These are phyloP conservation scores for Durusdinium trenchii DNA, from an alignment of 73 alveolate genomes.

Conservation along the genomic window DNA sequence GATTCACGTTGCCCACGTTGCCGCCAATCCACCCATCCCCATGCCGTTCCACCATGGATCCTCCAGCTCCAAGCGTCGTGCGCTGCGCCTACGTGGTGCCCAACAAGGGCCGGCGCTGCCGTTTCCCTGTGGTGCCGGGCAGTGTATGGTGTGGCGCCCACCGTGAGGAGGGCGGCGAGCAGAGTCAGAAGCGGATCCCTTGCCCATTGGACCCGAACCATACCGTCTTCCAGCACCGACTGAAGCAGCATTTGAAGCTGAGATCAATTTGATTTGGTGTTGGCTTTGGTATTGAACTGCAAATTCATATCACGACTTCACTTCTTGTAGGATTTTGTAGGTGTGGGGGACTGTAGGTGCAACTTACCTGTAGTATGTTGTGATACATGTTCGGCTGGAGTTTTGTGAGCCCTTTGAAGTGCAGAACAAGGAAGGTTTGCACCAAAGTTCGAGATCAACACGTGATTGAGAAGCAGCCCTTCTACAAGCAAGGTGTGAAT, in stretches of 20 bases:
- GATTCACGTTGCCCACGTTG: too few relatives aligned
- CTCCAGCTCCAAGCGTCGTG: neutral
- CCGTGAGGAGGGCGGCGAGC: constrained; percentile 42
- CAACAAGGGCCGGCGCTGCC: constrained; percentile 72
- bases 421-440: neutral
- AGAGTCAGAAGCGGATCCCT: constrained; percentile 47
- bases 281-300: too few relatives aligned
- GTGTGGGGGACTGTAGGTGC: too few relatives aligned
- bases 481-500: constrained; percentile 52
- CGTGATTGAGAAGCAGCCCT: constrained; percentile 65
- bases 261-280: too few relatives aligned
- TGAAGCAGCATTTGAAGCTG: constrained; percentile 19
- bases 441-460: constrained; percentile 51
- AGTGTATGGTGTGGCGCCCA: constrained; percentile 52
- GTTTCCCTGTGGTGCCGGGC: constrained; percentile 45
- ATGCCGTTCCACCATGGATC: neutral
- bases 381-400: too few relatives aligned
- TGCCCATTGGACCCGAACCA: constrained; percentile 91
- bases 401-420: too few relatives aligned
- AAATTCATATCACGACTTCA: too few relatives aligned
- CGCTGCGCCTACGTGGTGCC: constrained; percentile 61
- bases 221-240: constrained; percentile 38
- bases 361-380: too few relatives aligned
- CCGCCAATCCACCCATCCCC: neutral
- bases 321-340: too few relatives aligned